Evolutionary conservation across 2,329 filamentous ascomycete species (phyloP).

Genomic region (Hypoxylon sp.): DNA sequence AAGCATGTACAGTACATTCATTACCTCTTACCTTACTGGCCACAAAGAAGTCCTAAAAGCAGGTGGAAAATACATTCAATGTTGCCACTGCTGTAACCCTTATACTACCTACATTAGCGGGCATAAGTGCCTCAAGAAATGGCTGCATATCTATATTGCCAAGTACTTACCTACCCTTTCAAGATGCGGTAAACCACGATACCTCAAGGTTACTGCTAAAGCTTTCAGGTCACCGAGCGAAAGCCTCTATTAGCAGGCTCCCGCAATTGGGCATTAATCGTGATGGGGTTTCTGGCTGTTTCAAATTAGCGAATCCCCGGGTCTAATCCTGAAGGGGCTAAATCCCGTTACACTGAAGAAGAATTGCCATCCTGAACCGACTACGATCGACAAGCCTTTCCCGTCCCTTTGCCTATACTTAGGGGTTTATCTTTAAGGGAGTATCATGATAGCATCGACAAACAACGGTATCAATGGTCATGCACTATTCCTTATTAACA

Average conservation of each 20-base stretch:
- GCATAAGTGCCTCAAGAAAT: conserved; percentile 9
- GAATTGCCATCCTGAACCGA: conserved; percentile 39
- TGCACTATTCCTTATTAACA: conserved; percentile 6
- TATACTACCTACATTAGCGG: background rate
- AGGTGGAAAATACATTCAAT: conserved; percentile 19
- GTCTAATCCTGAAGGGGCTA: conserved; percentile 49
- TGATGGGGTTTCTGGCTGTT: conserved; percentile 51
- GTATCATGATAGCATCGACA: conserved; percentile 26
- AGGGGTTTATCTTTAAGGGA: background rate
- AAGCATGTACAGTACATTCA: background rate
- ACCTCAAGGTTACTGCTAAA: background rate
- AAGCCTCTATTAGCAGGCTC: conserved; percentile 10
- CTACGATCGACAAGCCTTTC: conserved; percentile 46
- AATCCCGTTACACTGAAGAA: conserved; percentile 48
- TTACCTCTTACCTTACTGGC: background rate
- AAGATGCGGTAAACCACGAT: conserved; percentile 20
- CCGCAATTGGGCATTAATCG: conserved; percentile 52
- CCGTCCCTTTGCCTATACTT: conserved; percentile 20
- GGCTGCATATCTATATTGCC: background rate
- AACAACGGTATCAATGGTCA: conserved; percentile 18
- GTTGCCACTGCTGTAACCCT: conserved; percentile 14
- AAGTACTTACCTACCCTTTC: conserved; percentile 1
- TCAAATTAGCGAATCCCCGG: conserved; percentile 51
- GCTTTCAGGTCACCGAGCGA: conserved; percentile 24
- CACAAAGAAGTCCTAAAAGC: conserved; percentile 10